Evolutionary conservation across 2,329 filamentous ascomycete species (phyloP).

Genomic region (Botrytis hyacinthi): DNA sequence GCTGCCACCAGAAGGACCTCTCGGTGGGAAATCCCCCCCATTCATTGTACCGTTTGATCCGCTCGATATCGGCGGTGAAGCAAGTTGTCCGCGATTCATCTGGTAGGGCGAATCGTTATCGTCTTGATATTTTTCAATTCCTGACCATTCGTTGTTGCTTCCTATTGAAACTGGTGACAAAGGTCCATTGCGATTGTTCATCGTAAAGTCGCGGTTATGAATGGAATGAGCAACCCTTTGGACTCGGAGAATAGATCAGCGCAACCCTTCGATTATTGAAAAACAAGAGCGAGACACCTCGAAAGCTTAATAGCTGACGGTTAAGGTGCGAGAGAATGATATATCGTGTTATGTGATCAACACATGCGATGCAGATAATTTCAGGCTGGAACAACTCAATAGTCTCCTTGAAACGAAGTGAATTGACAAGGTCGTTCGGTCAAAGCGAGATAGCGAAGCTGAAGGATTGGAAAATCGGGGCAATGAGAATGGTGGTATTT

Average conservation of each 20-base stretch:
- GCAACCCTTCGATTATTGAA: constrained; percentile 8
- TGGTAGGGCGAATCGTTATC: constrained; percentile 48
- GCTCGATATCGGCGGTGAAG: constrained; percentile 69
- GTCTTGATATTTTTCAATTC: constrained; percentile 63
- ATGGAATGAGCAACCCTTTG: constrained; percentile 8
- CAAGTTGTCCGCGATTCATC: constrained; percentile 57
- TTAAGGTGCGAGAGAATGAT: neutral
- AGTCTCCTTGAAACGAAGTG: constrained; percentile 17
- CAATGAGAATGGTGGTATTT: neutral
- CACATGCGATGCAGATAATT: constrained; percentile 5
- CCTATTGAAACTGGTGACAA: constrained; percentile 78
- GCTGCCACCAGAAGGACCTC: constrained; percentile 46
- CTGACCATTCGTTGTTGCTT: constrained; percentile 76
- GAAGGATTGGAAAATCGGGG: constrained; percentile 13
- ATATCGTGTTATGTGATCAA: constrained; percentile 5
- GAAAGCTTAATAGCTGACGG: constrained; percentile 9
- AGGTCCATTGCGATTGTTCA: constrained; percentile 73
- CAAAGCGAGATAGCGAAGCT: constrained; percentile 22
- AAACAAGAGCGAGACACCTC: neutral
- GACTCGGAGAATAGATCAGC: constrained; percentile 8
- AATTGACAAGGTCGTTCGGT: constrained; percentile 17
- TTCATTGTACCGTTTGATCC: constrained; percentile 61
- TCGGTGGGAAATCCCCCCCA: constrained; percentile 53
- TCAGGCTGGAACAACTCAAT: constrained; percentile 15
- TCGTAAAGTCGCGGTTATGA: constrained; percentile 41